Evolutionary conservation across 208 protist genomes (phyloP).

Genomic region (Wallacemonas sp.): DNA sequence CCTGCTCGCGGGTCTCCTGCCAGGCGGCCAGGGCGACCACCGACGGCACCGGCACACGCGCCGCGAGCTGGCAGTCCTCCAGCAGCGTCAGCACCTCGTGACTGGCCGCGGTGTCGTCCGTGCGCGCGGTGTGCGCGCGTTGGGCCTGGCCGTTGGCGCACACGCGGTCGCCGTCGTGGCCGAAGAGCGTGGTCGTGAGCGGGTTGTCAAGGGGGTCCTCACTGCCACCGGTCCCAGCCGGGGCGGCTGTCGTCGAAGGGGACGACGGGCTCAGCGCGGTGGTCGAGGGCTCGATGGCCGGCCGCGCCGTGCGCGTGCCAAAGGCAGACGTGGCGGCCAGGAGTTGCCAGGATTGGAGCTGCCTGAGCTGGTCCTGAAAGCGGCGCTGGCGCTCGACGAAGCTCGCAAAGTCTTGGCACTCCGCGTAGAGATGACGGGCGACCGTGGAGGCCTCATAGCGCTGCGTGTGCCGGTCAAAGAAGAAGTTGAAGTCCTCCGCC

Average conservation of each 20-base stretch:
- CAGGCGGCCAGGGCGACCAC: constrained; percentile 26
- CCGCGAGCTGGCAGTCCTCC: constrained; percentile 17
- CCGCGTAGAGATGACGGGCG: constrained; percentile 29
- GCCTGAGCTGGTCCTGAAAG: constrained; percentile 19
- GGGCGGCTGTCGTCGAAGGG: neutral
- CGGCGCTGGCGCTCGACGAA: constrained; percentile 17
- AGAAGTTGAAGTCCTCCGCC: neutral
- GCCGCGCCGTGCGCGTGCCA: neutral
- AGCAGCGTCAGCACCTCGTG: constrained; percentile 24
- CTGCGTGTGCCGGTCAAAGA: neutral
- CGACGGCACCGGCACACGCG: constrained; percentile 17
- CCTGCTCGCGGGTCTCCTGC: constrained; percentile 1
- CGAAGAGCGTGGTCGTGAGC: constrained; percentile 6
- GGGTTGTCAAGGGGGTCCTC: neutral
- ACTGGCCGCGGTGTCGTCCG: constrained; percentile 9
- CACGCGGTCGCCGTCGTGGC: constrained; percentile 16
- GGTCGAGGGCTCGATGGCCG: constrained; percentile 7
- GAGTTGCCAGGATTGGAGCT: neutral
- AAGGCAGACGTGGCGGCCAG: constrained; percentile 10
- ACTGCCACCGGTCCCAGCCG: neutral
- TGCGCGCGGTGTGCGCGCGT: constrained; percentile 14
- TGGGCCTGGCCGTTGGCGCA: constrained; percentile 19
- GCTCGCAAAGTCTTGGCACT: constrained; percentile 1
- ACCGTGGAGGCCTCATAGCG: neutral
- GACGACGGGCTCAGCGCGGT: neutral